phyloP scores from a whole-genome alignment of 2,329 filamentous ascomycete species.

The Cytospora piceae region DNA sequence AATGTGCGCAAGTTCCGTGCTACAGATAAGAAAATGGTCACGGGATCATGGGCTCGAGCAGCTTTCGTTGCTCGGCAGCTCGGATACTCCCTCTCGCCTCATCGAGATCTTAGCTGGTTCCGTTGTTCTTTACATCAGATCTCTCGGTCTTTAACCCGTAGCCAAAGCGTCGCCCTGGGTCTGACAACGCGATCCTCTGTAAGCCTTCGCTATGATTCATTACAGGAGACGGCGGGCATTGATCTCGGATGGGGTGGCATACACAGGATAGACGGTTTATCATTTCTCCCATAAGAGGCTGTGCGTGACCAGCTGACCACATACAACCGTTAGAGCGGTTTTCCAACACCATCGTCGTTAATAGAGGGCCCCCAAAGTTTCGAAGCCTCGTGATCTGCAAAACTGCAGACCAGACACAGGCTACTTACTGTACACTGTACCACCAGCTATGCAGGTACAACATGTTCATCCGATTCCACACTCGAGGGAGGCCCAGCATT shows the following conservation, averaged over 20 bases:
- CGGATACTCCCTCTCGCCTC: slow-evolving; percentile 4
- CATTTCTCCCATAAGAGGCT: neutral
- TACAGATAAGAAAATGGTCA: slow-evolving; percentile 7
- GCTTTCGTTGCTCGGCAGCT: slow-evolving; percentile 3
- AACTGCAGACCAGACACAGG: neutral
- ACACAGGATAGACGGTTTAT: neutral
- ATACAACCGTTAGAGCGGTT: neutral
- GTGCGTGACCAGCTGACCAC: neutral
- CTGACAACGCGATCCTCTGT: neutral
- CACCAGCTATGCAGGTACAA: neutral
- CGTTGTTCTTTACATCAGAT: neutral
- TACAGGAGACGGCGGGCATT: neutral
- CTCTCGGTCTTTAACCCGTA: neutral
- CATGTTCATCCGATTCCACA: neutral
- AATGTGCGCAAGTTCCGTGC: slow-evolving; percentile 4
- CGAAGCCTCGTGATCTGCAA: neutral
- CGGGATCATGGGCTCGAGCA: slow-evolving; percentile 14
- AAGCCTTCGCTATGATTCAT: neutral
- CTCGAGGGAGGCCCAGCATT: neutral
- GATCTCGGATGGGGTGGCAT: neutral
- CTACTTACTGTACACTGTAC: neutral
- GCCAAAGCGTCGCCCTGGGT: neutral
- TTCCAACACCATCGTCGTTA: neutral
- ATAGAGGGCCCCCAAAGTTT: neutral
- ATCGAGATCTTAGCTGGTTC: neutral